phyloP scores from a whole-genome alignment of 345 rosid genomes.

The Dimocarpus longan region DNA sequence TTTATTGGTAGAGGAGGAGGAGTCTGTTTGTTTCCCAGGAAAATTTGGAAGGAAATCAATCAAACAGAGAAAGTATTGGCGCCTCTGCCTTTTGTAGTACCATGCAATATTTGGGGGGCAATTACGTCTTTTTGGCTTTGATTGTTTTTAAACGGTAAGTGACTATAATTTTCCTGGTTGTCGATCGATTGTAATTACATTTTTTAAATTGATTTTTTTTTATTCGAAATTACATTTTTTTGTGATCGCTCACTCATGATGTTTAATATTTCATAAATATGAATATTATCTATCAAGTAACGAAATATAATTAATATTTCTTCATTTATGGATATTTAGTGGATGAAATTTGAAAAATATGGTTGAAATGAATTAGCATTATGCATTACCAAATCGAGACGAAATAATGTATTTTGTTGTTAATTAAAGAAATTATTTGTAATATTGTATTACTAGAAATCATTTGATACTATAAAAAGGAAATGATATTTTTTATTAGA shows the following conservation, averaged over 20 bases:
- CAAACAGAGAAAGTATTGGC: conserved; percentile 7
- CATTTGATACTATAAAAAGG: no score
- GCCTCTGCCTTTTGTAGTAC: not conserved
- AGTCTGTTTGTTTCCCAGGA: conserved; percentile 24
- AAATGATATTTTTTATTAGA: no score
- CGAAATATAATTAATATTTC: no score
- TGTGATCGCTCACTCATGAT: no score
- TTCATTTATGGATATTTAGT: no score
- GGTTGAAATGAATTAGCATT: no score
- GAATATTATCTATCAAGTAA: not conserved
- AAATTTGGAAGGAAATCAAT: conserved; percentile 12
- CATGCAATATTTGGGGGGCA: not conserved
- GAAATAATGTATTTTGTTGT: no score
- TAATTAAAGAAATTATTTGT: no score
- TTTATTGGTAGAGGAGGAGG: not conserved
- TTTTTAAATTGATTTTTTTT: not conserved
- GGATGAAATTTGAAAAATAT: no score
- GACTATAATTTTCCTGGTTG: not conserved
- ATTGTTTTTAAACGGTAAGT: not conserved
- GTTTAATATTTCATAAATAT: no score
- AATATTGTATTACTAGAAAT: no score
- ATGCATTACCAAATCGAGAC: no score
- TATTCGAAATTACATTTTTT: not conserved
- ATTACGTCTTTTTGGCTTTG: not conserved
- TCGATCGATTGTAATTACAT: not conserved